These are phyloP conservation scores for Colletotrichum truncatum DNA, from an alignment of 2,329 filamentous ascomycete genomes.

Conservation along the genomic window DNA sequence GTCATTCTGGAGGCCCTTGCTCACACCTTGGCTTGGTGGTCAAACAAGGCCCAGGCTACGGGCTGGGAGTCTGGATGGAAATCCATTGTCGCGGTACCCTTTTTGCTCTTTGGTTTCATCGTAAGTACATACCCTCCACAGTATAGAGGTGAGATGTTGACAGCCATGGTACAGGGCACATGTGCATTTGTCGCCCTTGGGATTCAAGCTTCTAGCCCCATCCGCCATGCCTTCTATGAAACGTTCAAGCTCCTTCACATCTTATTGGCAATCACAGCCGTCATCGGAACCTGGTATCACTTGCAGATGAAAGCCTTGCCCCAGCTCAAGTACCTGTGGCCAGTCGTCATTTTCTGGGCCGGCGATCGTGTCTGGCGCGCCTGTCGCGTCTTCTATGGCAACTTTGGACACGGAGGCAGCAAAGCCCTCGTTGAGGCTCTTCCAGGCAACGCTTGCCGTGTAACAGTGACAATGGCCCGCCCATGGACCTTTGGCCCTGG, in stretches of 20 bases:
- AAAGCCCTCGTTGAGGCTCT: conserved; percentile 78
- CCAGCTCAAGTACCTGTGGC: conserved; percentile 68
- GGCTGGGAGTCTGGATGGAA: conserved; percentile 59
- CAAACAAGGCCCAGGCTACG: conserved; percentile 46
- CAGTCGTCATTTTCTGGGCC: conserved; percentile 73
- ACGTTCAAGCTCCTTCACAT: conserved; percentile 80
- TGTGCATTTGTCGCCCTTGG: conserved; percentile 69
- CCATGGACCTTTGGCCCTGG: conserved; percentile 81
- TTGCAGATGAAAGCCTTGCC: conserved; percentile 62
- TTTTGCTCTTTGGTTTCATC: conserved; percentile 71
- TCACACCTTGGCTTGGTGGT: conserved; percentile 71
- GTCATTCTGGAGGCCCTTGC: conserved; percentile 74
- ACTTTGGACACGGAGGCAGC: conserved; percentile 73
- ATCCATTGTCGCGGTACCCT: conserved; percentile 46
- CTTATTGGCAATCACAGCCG: conserved; percentile 63
- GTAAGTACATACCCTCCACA: conserved; percentile 50
- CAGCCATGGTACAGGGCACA: conserved; percentile 54
- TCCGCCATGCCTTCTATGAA: conserved; percentile 84
- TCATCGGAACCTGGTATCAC: conserved; percentile 75
- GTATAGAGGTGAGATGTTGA: conserved; percentile 18
- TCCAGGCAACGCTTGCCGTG: conserved; percentile 77
- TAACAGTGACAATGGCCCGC: conserved; percentile 78
- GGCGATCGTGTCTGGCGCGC: conserved; percentile 70
- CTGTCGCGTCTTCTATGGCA: conserved; percentile 69
- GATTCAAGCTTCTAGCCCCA: conserved; percentile 74